Evolutionary conservation across 2,329 filamentous ascomycete species (phyloP), one percentile per base, ranked within the genome.

Genomic region (Sarocladiaceae sp.): DNA sequence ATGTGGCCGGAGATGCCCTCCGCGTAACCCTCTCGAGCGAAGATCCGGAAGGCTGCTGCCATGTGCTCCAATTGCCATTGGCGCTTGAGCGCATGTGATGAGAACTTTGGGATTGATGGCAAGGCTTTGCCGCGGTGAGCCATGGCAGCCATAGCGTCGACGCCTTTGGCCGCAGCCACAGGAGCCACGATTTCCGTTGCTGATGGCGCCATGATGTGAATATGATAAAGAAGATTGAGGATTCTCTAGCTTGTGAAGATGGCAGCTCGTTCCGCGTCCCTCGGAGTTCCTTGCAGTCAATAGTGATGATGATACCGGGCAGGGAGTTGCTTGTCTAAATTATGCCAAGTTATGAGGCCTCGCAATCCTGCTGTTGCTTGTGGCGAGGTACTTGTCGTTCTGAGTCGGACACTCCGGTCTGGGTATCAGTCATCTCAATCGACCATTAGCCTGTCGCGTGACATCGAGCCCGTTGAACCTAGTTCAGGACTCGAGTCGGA

Each of bases 1-100:
- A 88, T 87, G 64, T 88, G 84, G 0, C 85, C 85, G 25, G 75
- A 75, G 72, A 87, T 86, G 52, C 86, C 86, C 66, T 88, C 85
- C 0, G 80, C 82, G 66, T 82, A 87, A 48, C 81, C 82, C 59
- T 81, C 78, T 44, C 83, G 77, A 1, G 82, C 74, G 64, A 86
- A 88, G 62, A 86, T 77, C 25, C 86, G 81, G 66, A 89, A 89
- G 3, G 82, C 83, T 3, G 78, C 77, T 6, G 83, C 80, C 72
- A 86, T 84, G 62, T 87, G 83, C 33, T 80, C 75, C 3, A 86
- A 71, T 48, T 62, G 60, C 62, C 62, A 63, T 36, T 62, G 55
- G n/a, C 62, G 56, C 10, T 65, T 59, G 0, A 57, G 58, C 1
- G 54, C 42, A 49, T 63, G 64, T 46, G 62, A 48, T 2, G 56